Evolutionary conservation across 2,329 filamentous ascomycete genomes (phyloP), one percentile per base, ranked within the genome.

Genomic region (Aspergillus niger): DNA sequence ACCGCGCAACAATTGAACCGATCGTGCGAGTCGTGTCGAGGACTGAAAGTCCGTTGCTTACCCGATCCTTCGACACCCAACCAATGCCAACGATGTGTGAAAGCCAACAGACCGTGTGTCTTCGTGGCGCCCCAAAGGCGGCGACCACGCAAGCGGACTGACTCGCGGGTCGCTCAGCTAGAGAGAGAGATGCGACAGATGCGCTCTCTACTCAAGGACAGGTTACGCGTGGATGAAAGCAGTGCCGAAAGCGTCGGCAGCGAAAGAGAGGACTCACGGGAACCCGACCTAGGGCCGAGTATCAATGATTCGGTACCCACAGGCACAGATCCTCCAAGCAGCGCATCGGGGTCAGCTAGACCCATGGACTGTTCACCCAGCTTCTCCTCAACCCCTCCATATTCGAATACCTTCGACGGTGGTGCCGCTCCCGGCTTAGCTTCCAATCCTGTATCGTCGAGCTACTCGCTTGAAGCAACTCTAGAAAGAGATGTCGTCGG

Each of bases 131-230:
- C 74, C 26, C 74, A 76, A 56, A 68, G 71, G 55, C 70, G 74
- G 26, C 73, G 73, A 32, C 74, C 74, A 6, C 73, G 74, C 26
- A 76, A 75, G 59, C 68, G 74, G 38, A 76, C 74, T 2, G 74
- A 76, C 55, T 74, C 73, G 11, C 67, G 74, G 15, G 74, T 76
- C 8, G 74, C 74, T 6, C 74, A 76, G 55, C 52, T 76, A 39
- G 74, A 76, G 59, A 72, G 66, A 55, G 74, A 76, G 57, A 76
- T 76, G 74, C 71, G 72, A 8, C 67, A 73, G 59, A 76, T 76
- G 74, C 73, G 73, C 39, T 72, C 73, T 11, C 64, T 74, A 17
- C 65, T 76, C 20, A 75, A 74, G 56, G 73, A 69, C 53, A 72
- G 68, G 2, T 62, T 75, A 8, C 66, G 63, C 2, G 63, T 60